These are phyloP conservation scores for Ricinus communis DNA, from an alignment of 345 rosid genomes.

Conservation along the genomic window DNA sequence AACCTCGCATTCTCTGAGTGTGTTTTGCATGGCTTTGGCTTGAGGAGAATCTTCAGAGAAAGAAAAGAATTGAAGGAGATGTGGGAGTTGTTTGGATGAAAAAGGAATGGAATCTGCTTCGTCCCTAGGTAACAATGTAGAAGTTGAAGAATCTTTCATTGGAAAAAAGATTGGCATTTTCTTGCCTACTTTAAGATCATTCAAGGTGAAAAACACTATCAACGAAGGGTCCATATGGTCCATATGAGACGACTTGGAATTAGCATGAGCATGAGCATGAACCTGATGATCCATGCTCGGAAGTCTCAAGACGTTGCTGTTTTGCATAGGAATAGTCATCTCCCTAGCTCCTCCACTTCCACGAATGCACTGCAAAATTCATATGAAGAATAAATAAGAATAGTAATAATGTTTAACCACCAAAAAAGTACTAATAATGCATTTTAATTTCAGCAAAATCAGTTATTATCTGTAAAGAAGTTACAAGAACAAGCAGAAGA, in stretches of 20 bases:
- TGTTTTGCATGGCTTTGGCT: constrained; percentile 40
- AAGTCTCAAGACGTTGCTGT: not conserved
- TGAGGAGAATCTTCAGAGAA: constrained; percentile 20
- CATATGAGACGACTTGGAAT: not conserved
- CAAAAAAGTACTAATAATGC: no score
- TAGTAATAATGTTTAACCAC: not conserved
- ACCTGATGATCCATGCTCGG: not conserved
- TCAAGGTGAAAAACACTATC: constrained; percentile 43
- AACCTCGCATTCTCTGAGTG: constrained; percentile 35
- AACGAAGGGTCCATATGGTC: constrained; percentile 2
- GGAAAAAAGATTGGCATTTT: constrained; percentile 35
- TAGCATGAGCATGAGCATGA: no score
- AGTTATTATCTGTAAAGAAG: not conserved
- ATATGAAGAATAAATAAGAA: no score
- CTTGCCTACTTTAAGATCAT: constrained; percentile 34
- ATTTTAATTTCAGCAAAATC: no score
- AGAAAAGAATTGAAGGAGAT: constrained; percentile 42
- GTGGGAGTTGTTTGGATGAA: constrained; percentile 7
- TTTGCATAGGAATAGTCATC: no score
- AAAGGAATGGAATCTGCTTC: constrained; percentile 33
- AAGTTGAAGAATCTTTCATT: constrained; percentile 23
- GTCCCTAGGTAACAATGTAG: constrained; percentile 39
- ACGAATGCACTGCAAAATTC: constrained; percentile 1
- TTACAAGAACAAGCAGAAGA: constrained; percentile 24
- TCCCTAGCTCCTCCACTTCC: constrained; percentile 12